Evolutionary conservation across 2,329 filamentous ascomycete genomes (phyloP), one percentile per base, ranked within the genome.

Genomic region (Colletotrichum sp.): DNA sequence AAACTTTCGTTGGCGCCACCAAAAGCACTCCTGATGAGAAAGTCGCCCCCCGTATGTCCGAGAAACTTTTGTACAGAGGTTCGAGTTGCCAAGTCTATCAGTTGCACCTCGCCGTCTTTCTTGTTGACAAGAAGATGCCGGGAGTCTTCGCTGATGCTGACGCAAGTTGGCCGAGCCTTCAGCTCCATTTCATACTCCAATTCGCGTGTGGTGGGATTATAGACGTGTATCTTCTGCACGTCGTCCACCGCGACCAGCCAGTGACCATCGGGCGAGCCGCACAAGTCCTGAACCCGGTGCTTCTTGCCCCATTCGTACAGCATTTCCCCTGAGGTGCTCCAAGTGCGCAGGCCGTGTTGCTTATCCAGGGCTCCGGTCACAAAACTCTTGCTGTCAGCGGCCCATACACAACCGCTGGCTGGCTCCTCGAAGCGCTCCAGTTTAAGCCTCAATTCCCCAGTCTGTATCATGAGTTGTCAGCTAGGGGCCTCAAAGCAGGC

Each of bases 1-100:
- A 98, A 98, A 82, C 94, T 96, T 85, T 98, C 96, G 74, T 95
- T 93, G 2, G 96, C 96, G 36, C 97, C 97, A 21, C 97, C 97
- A 84, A 98, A 97, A 0, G 89, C 87, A 80, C 93, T 94, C 66
- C 96, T 90, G 74, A 99, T 97, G 71, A 98, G 90, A 81, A 88
- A 98, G 3, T 93, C 87, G 69, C 92, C 93, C 77, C 96, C 95
- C 58, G 89, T 90, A 76, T 96, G 94, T 0, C 95, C 96, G 18
- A 91, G 87, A 81, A 94, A 98, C 78, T 89, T 92, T 78, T 94
- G 93, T 6, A 96, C 87, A n/a, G 93, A 88, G 36, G 93, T 91
- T 21, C 92, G 91, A 3, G 92, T 93, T 12, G 92, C 89, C 36
- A 98, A 90, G 80, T 98, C 93, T 78, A 98, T 90, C 65, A 98